A percentile compares a stretch with the other conserved stretches of the same genome.
Conservation (phyloP, 1,139 yeast genomes). For the Nakaseomyces uthaithaninus region DNA sequence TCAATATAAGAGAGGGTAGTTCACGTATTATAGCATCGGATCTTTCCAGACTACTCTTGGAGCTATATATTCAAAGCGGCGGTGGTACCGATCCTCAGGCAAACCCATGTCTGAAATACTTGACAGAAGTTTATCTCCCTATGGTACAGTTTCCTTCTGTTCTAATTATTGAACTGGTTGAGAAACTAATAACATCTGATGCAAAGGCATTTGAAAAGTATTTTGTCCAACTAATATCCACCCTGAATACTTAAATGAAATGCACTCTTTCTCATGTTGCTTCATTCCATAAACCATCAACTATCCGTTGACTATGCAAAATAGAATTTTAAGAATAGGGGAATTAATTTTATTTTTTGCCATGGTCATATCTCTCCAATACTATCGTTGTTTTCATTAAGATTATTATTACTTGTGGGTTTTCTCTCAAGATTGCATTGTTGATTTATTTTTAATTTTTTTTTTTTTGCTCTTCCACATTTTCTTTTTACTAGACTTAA, state of each 20-base stretch:
- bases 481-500: too few relatives aligned
- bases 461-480: too few relatives aligned
- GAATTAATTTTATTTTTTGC: too few relatives aligned
- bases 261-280: background rate
- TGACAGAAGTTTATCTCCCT: conserved; percentile 46
- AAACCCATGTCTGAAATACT: conserved; percentile 40
- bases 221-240: conserved; percentile 31
- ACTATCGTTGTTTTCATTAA: too few relatives aligned
- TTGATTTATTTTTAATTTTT: too few relatives aligned
- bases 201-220: conserved; percentile 58
- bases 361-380: too few relatives aligned
- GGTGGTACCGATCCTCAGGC: conserved; percentile 24
- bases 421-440: too few relatives aligned
- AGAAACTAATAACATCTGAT: conserved; percentile 46
- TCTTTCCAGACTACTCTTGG: conserved; percentile 59
- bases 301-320: too few relatives aligned
- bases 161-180: conserved; percentile 49
- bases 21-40: conserved; percentile 68
- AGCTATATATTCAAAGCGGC: conserved; percentile 39
- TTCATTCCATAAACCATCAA: too few relatives aligned
- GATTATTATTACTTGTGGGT: too few relatives aligned
- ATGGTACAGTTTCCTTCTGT: conserved; percentile 54
- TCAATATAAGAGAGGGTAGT: conserved; percentile 71
- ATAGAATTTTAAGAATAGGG: too few relatives aligned
- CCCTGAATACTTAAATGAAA: background rate